Evolutionary conservation across 176 grass and related monocot genomes (phyloP).

Genomic region (Dendrocalamus sinicus): DNA sequence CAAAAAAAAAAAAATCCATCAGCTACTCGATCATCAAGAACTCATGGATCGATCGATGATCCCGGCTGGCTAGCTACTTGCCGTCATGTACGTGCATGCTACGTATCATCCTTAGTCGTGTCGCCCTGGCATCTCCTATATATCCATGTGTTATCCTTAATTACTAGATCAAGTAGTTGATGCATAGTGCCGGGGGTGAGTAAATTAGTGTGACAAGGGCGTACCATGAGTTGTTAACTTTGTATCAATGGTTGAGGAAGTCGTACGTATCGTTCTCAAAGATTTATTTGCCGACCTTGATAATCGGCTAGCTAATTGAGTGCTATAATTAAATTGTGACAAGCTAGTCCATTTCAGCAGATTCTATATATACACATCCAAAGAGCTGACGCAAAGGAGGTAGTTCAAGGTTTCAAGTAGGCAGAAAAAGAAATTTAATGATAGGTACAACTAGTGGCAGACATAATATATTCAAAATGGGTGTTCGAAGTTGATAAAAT

Average conservation of each 20-base stretch:
- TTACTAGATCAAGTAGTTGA: background rate
- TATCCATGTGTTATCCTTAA: background rate
- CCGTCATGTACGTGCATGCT: background rate
- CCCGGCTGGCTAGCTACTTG: background rate
- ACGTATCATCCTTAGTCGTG: background rate
- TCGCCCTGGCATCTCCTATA: background rate
- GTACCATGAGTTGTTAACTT: background rate
- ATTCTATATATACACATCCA: background rate
- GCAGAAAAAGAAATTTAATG: background rate
- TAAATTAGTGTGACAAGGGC: slow-evolving; percentile 20
- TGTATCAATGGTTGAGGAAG: background rate
- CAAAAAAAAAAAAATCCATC: too few species aligned
- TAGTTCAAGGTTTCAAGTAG: background rate
- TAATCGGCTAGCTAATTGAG: background rate
- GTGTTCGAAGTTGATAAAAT: too few species aligned
- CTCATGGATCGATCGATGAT: background rate
- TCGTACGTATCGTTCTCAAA: background rate
- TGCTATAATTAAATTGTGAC: background rate
- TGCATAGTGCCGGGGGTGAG: background rate
- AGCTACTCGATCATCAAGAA: background rate
- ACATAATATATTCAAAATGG: too few species aligned
- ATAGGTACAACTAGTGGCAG: background rate
- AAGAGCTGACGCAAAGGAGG: background rate
- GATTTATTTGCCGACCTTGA: slow-evolving; percentile 22
- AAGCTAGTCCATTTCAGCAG: slow-evolving; percentile 7